A percentile compares a stretch with the other conserved stretches of the same genome.
Conservation (phyloP, 2,329 filamentous ascomycete genomes). For the Claviceps humidiphila region DNA sequence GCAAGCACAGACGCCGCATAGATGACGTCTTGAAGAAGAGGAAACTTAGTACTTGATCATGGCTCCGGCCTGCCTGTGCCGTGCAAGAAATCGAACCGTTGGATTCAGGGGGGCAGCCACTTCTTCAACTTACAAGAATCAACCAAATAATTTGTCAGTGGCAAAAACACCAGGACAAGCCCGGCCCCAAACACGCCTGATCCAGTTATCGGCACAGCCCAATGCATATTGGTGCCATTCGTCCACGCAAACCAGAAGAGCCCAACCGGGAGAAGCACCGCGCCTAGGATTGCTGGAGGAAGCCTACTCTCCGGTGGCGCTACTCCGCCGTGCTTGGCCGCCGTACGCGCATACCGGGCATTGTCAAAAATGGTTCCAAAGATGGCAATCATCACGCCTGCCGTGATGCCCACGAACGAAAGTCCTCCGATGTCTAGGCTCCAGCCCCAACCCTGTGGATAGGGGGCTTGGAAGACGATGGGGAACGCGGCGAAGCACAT, state of each 20-base stretch:
- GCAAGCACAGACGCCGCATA: conserved; percentile 66
- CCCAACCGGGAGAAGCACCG: conserved; percentile 42
- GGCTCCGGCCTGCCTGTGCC: background rate
- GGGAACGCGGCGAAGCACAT: conserved; percentile 42
- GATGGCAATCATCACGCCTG: conserved; percentile 48
- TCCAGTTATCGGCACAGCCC: conserved; percentile 35
- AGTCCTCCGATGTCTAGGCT: conserved; percentile 43
- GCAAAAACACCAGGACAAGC: conserved; percentile 52
- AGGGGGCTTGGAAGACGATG: conserved; percentile 43
- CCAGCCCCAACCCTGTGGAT: conserved; percentile 36
- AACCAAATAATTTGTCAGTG: conserved; percentile 52
- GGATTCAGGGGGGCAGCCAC: too few species aligned
- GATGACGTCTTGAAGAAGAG: conserved; percentile 39
- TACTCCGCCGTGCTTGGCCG: conserved; percentile 35
- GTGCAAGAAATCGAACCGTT: too few species aligned
- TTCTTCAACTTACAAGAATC: conserved; percentile 34
- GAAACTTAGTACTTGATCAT: background rate
- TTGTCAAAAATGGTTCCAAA: conserved; percentile 39
- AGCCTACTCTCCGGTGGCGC: conserved; percentile 52
- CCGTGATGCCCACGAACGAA: conserved; percentile 49
- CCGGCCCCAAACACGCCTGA: conserved; percentile 40
- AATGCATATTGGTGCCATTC: conserved; percentile 41
- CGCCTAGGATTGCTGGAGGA: conserved; percentile 45
- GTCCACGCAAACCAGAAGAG: conserved; percentile 58
- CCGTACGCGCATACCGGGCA: conserved; percentile 33